Conservation (phyloP, 345 rosid genomes). For the Salix purpurea region DNA sequence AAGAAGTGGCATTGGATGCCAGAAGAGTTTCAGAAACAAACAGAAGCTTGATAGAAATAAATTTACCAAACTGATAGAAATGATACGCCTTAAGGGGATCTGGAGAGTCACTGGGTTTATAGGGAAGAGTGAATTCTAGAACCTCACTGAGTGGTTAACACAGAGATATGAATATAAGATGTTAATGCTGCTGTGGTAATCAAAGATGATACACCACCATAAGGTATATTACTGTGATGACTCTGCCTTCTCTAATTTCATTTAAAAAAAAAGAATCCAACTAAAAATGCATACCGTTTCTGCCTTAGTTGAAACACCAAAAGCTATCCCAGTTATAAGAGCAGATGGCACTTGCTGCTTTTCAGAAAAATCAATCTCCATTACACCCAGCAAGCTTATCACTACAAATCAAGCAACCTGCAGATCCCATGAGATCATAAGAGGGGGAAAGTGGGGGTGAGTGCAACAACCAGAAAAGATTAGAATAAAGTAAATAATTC, state of each 20-base stretch:
- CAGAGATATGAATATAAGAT: background rate
- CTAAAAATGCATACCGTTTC: conserved; percentile 31
- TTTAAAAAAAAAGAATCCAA: background rate
- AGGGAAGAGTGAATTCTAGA: background rate
- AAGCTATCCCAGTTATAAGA: conserved; percentile 31
- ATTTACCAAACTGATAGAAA: background rate
- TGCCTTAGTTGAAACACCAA: conserved; percentile 39
- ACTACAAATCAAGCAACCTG: conserved; percentile 17
- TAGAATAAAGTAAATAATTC: too few relatives aligned
- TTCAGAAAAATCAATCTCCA: conserved; percentile 36
- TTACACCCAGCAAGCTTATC: conserved; percentile 7
- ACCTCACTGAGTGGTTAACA: background rate
- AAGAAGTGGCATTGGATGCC: background rate
- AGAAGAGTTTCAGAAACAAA: background rate
- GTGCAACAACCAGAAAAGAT: too few relatives aligned
- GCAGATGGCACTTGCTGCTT: conserved; percentile 42
- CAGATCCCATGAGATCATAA: conserved; percentile 1
- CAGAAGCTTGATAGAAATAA: background rate
- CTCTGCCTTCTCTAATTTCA: background rate
- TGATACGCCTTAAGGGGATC: background rate
- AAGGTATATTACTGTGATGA: background rate
- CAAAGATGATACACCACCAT: background rate
- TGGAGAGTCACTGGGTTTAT: background rate
- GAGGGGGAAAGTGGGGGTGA: too few relatives aligned
- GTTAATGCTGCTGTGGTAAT: background rate